Base-by-base conservation (phyloP, 1,284 basidiomycete species). In the Heterobasidion irregulare region DNA sequence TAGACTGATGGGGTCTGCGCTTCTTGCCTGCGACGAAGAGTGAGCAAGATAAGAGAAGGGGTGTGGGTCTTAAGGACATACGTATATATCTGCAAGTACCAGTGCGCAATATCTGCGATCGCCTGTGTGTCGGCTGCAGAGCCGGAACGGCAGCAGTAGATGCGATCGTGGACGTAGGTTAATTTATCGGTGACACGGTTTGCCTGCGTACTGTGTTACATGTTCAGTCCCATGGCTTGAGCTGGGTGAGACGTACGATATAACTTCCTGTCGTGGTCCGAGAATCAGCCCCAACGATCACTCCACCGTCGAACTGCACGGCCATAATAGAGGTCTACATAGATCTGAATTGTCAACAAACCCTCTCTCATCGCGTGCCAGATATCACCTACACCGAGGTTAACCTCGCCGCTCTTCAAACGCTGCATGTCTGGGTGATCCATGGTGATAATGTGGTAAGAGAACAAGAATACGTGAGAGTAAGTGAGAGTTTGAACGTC, bases 141-240 rank as follows among this genome's bases (percentile, higher is more conserved):
- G 52, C 96, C 96, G 53, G 94, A 97, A 59, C 96, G 89, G 82
- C 96, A 99, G 73, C 96, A 99, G 76, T 99, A 99, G 73, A 98
- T 92, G 61, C 94, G 92, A 73, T 99, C 97, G 70, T 98, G 93
- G 62, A 99, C 82, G 70, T 94, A 86, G 2, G 96, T 99, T 57
- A 99, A 81, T 75, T 99, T 99, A 81, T 99, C 96, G 19, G 96
- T 99, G 35, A 99, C 97, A 70, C 96, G 89, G 71, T 99, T 99
- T 52, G 95, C 95, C 89, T 93, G 57, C 10, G 52, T 54, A 8
- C 34, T 8, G 26, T 5, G 26, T 26, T 26, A 26, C 13, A 33
- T 19, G 26, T 26, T 26, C 26, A 26, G 26, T 26, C 6, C 26
- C 26, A 26, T 26, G 4, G 4, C 5, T 26, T 6, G 32, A 6